phyloP scores from a whole-genome alignment of 2,329 filamentous ascomycete species.

The Sclerotinia nivalis region DNA sequence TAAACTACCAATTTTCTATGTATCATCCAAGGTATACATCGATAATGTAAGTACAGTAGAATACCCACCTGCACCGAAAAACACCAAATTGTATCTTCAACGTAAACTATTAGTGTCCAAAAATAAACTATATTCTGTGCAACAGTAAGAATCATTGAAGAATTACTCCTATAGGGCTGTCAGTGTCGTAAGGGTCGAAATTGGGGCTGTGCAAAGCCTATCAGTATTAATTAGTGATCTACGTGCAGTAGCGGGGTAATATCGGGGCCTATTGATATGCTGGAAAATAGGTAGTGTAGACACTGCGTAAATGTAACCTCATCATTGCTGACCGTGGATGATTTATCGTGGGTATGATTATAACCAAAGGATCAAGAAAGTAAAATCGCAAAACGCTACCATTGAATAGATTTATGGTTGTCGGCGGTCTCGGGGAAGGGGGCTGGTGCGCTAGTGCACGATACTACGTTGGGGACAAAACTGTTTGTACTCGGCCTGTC shows the following conservation, averaged over 20 bases:
- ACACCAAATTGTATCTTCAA: neutral
- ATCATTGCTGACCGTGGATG: neutral
- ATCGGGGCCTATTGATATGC: neutral
- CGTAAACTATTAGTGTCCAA: neutral
- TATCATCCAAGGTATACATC: neutral
- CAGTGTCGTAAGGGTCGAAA: neutral
- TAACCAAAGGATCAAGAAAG: neutral
- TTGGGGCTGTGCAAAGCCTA: slow-evolving; percentile 12
- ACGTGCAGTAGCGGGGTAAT: neutral
- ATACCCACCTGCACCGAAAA: neutral
- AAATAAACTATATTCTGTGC: neutral
- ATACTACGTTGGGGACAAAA: slow-evolving; percentile 10
- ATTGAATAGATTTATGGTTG: neutral
- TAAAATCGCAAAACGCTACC: too few relatives aligned
- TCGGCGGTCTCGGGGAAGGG: neutral
- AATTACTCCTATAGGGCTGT: slow-evolving; percentile 15
- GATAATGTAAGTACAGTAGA: neutral
- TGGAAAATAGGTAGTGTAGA: neutral
- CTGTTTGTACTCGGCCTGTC: neutral
- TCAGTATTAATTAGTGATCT: neutral
- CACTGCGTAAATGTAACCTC: neutral
- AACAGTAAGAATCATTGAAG: neutral
- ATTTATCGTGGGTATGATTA: neutral
- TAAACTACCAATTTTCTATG: neutral
- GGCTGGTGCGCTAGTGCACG: neutral